Evolutionary conservation across 176 grass and related monocot species (phyloP).

Genomic region (Microstegium vimineum): DNA sequence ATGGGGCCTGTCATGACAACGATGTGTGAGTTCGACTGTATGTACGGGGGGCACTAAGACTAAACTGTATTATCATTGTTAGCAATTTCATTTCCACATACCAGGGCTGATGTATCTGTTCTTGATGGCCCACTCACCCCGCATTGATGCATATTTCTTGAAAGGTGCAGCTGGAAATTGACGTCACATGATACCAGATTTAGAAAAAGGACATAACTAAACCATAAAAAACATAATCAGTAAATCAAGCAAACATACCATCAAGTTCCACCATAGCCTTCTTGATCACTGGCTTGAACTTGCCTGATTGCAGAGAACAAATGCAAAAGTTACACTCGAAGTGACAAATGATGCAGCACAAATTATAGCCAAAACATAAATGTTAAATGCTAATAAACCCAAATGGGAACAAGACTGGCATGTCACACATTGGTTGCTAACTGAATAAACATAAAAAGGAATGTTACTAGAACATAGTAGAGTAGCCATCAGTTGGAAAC

Average conservation of each 20-base stretch:
- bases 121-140: conserved; percentile 85
- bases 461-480: not conserved
- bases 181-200: conserved; percentile 9
- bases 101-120: conserved; percentile 97
- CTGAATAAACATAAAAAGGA: not conserved
- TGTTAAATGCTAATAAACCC: not conserved
- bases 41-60: not conserved
- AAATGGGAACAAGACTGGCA: not conserved
- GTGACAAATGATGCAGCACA: not conserved
- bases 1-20: conserved; percentile 57
- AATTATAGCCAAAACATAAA: not conserved
- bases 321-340: not conserved
- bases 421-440: not conserved
- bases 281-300: conserved; percentile 99
- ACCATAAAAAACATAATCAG: not conserved
- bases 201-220: not conserved
- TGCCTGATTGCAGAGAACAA: conserved; percentile 47
- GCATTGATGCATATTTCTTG: conserved; percentile 79
- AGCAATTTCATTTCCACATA: conserved; percentile 3
- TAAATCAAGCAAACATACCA: conserved; percentile 33
- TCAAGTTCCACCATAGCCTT: conserved; percentile 99
- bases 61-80: not conserved
- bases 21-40: not conserved
- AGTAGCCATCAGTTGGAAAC: not conserved
- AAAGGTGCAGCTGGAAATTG: conserved; percentile 73